Percentiles rank a stretch among this genome's conserved stretches.
Conservation (phyloP, 2,329 filamentous ascomycete species). For the Teratosphaeria zuluensis region DNA sequence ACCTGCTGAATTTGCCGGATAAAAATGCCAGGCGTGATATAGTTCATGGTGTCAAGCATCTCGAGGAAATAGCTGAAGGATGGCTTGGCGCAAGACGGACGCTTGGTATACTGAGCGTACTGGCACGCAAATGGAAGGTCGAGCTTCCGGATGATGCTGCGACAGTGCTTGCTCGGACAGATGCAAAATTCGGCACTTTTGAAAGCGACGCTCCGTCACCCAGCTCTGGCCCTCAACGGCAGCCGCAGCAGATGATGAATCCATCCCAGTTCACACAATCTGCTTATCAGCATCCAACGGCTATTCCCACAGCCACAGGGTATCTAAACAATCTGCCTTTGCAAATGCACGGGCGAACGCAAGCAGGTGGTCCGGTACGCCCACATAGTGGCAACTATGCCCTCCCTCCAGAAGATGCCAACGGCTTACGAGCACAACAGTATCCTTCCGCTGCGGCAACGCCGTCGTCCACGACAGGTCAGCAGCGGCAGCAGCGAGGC, state of each 20-base stretch:
- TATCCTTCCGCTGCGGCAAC: slow-evolving; percentile 14
- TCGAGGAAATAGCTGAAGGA: slow-evolving; percentile 91
- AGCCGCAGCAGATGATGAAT: slow-evolving; percentile 2
- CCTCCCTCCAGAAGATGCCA: slow-evolving; percentile 13
- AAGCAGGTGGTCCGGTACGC: slow-evolving; percentile 4
- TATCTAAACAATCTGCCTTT: slow-evolving; percentile 5
- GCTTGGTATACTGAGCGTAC: slow-evolving; percentile 71
- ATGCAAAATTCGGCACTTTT: slow-evolving; percentile 70
- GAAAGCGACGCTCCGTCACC: slow-evolving; percentile 49
- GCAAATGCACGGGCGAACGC: background rate
- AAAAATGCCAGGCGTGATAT: slow-evolving; percentile 86
- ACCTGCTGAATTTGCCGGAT: slow-evolving; percentile 84
- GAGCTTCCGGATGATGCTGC: slow-evolving; percentile 76
- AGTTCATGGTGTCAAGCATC: slow-evolving; percentile 77
- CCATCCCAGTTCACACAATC: background rate
- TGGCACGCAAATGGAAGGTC: slow-evolving; percentile 82
- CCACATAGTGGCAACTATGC: slow-evolving; percentile 9
- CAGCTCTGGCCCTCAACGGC: background rate
- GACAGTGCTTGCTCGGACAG: slow-evolving; percentile 64
- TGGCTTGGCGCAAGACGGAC: slow-evolving; percentile 87
- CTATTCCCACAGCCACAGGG: background rate
- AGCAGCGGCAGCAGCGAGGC: slow-evolving; percentile 9
- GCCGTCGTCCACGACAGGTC: slow-evolving; percentile 9
- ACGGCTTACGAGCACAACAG: slow-evolving; percentile 14
- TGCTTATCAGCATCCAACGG: slow-evolving; percentile 1